A percentile compares a stretch with the other conserved stretches of the same genome.
These are phyloP conservation scores for Entomortierella parvispora DNA, from an alignment of 192 early-diverging fungal genomes.

Conservation along the genomic window DNA sequence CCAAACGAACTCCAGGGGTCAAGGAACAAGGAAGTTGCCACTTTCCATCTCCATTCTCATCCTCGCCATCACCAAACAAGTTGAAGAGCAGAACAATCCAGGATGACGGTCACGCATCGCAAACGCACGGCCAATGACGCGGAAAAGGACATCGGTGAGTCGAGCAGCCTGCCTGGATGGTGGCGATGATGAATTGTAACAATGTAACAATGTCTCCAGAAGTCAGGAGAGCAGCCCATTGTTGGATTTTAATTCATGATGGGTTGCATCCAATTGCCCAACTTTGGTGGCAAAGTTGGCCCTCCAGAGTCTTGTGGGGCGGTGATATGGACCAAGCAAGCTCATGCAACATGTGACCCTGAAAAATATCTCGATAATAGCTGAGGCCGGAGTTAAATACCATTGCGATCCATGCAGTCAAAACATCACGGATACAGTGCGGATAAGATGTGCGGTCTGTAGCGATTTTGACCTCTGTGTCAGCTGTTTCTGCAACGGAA, in stretches of 20 bases:
- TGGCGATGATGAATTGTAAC: conserved; percentile 1
- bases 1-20: too few species aligned
- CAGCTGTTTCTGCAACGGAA: conserved; percentile 89
- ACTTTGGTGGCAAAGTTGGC: too few species aligned
- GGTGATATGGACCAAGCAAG: not conserved
- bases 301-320: not conserved
- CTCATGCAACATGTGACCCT: conserved; percentile 31
- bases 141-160: conserved; percentile 50
- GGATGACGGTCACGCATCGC: conserved; percentile 53
- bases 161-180: not conserved
- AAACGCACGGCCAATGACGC: conserved; percentile 51
- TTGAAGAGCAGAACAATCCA: too few species aligned
- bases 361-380: not conserved
- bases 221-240: not conserved
- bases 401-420: conserved; percentile 91
- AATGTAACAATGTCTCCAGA: not conserved
- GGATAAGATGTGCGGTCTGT: conserved; percentile 87
- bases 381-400: conserved; percentile 55
- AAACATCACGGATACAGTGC: conserved; percentile 90
- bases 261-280: too few species aligned
- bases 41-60: too few species aligned
- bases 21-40: too few species aligned
- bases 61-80: too few species aligned
- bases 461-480: conserved; percentile 95
- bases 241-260: conserved; percentile 4